Base-by-base conservation (phyloP, 2,329 filamentous ascomycete species). In the Trematosphaeria pertusa region DNA sequence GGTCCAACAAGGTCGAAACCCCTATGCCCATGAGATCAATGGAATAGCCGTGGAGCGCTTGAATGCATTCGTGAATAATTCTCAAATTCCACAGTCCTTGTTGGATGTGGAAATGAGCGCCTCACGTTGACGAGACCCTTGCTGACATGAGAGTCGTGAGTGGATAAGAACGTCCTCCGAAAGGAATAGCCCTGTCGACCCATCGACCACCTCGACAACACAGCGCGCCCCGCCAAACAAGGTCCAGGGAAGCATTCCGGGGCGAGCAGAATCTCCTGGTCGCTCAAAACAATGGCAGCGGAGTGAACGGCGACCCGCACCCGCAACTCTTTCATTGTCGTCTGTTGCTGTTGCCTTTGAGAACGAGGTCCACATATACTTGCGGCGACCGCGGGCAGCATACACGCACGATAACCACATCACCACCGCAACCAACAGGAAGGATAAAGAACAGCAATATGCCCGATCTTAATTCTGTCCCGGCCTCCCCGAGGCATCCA, bases 371-470 rank as follows among this genome's bases (percentile, higher is more conserved):
- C 14, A 21, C 17, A 37, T 11, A n/a, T n/a, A n/a, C n/a, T n/a
- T n/a, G n/a, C n/a, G n/a, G n/a, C n/a, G n/a, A n/a, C n/a, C n/a
- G n/a, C n/a, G n/a, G n/a, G n/a, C n/a, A n/a, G n/a, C n/a, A n/a
- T n/a, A n/a, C n/a, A n/a, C 64, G 65, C 38, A 65, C 59, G 40
- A 59, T 54, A 26, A 63, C 47, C 20, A 42, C 62, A 31, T 62
- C 54, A 38, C 58, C 59, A 41, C 50, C 56, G 52, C 35, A 5
- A 38, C 12, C 12, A 37, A 11, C 41, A 20, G 33, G n/a, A 21
- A 31, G 22, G 26, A 33, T 8, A 28, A 28, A 28, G 24, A 28
- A 28, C 24, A 30, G 19, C 26, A 34, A 20, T 21, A 51, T 51
- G 48, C 48, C 48, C 14, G 48, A 51, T 24, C 39, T 51, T 36